Conservation (phyloP, 768 basidiomycete species). For the Suillus hirtellus region DNA sequence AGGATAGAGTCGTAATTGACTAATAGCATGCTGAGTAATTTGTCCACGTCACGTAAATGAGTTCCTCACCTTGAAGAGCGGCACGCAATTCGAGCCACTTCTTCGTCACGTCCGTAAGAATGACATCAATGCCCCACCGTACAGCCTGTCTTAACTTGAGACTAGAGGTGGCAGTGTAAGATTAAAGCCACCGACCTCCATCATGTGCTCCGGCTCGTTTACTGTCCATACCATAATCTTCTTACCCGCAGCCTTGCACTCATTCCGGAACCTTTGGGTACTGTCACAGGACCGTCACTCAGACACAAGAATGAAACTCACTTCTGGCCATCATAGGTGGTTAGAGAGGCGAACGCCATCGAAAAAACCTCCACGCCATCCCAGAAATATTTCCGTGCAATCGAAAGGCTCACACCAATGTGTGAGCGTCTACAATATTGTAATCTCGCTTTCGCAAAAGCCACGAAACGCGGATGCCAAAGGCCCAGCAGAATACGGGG, state of each 20-base stretch:
- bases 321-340: constrained; percentile 70
- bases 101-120: constrained; percentile 75
- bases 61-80: constrained; percentile 54
- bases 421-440: constrained; percentile 85
- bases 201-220: constrained; percentile 85
- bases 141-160: constrained; percentile 51
- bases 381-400: constrained; percentile 91
- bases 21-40: constrained; percentile 25
- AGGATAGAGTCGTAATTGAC: constrained; percentile 69
- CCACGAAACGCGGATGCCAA: constrained; percentile 91
- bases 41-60: not conserved
- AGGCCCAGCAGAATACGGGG: constrained; percentile 81
- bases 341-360: constrained; percentile 72
- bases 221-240: constrained; percentile 96
- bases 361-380: constrained; percentile 83
- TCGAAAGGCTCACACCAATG: constrained; percentile 70
- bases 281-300: constrained; percentile 11
- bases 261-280: constrained; percentile 64
- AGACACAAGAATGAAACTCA: constrained; percentile 33
- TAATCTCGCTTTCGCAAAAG: constrained; percentile 68
- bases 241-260: constrained; percentile 81
- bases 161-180: not conserved
- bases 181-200: constrained; percentile 59
- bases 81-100: constrained; percentile 66
- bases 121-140: constrained; percentile 75